Evolutionary conservation across 2,329 filamentous ascomycete species (phyloP).

Genomic region (Cercospora brassicicola): DNA sequence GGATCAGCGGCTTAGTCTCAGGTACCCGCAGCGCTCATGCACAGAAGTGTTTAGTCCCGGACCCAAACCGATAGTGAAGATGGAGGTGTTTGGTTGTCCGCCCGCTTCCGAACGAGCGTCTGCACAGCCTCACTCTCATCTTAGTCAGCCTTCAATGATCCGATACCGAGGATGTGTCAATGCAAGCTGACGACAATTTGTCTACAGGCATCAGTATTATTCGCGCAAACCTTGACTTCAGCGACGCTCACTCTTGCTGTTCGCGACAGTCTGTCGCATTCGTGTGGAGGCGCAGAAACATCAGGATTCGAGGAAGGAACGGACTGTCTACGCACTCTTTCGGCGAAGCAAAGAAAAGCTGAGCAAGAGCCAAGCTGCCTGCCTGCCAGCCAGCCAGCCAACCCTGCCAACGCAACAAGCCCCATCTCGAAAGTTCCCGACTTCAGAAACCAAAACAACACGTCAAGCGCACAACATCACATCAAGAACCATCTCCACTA

Average conservation of each 20-base stretch:
- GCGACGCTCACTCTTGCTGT: background rate
- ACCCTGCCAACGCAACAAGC: conserved; percentile 1
- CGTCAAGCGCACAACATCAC: background rate
- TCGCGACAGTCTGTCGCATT: background rate
- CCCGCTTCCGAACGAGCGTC: background rate
- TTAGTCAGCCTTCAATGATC: background rate
- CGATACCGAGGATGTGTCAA: background rate
- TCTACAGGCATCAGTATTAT: background rate
- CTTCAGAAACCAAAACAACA: background rate
- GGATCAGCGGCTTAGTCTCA: background rate
- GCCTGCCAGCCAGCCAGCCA: background rate
- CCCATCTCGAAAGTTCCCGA: background rate
- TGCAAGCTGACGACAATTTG: conserved; percentile 1
- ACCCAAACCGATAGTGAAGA: background rate
- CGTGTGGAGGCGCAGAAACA: background rate
- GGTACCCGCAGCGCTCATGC: background rate
- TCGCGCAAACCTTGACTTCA: background rate
- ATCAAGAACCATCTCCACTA: background rate
- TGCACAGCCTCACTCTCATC: background rate
- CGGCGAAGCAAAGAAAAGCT: background rate
- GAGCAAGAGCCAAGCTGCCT: conserved; percentile 1
- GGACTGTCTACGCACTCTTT: background rate
- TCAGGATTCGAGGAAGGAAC: background rate
- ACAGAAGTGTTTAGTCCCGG: background rate
- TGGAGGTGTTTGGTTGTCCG: background rate